phyloP scores from a whole-genome alignment of 371 early-diverging fungal species.

The Parasitella parasitica region DNA sequence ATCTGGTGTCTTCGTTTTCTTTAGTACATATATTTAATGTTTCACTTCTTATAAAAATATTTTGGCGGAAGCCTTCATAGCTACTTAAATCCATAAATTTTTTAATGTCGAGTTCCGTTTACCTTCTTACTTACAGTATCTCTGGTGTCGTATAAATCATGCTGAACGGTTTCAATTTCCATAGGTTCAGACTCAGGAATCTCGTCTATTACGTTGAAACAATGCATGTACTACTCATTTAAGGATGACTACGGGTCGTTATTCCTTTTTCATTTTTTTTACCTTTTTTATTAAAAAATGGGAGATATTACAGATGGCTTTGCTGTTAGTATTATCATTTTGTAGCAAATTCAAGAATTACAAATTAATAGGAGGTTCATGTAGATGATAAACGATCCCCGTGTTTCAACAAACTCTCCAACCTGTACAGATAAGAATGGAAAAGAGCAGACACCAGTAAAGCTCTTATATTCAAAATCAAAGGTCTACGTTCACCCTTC shows the following conservation, averaged over 20 bases:
- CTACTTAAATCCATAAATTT: background rate
- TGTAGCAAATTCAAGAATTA: background rate
- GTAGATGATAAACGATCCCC: conserved; percentile 12
- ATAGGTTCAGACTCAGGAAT: conserved; percentile 11
- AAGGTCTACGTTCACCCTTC: conserved; percentile 54
- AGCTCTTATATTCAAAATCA: conserved; percentile 46
- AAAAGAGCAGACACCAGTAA: conserved; percentile 13
- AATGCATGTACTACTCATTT: conserved; percentile 13
- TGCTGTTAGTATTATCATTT: background rate
- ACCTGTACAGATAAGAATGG: background rate
- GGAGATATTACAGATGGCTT: background rate
- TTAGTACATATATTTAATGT: conserved; percentile 1
- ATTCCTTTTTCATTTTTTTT: background rate
- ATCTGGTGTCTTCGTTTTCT: conserved; percentile 4
- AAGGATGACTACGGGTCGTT: background rate
- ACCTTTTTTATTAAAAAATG: background rate
- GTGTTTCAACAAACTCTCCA: background rate
- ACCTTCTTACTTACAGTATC: too few species aligned
- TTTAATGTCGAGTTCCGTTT: conserved; percentile 6
- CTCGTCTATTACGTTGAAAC: conserved; percentile 7
- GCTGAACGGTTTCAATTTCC: conserved; percentile 4
- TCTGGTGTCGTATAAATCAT: conserved; percentile 5
- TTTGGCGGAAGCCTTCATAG: conserved; percentile 1
- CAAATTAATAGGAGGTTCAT: background rate
- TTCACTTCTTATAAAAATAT: conserved; percentile 8